phyloP scores from a whole-genome alignment of 805 yeast genomes.

The Candida koratica region DNA sequence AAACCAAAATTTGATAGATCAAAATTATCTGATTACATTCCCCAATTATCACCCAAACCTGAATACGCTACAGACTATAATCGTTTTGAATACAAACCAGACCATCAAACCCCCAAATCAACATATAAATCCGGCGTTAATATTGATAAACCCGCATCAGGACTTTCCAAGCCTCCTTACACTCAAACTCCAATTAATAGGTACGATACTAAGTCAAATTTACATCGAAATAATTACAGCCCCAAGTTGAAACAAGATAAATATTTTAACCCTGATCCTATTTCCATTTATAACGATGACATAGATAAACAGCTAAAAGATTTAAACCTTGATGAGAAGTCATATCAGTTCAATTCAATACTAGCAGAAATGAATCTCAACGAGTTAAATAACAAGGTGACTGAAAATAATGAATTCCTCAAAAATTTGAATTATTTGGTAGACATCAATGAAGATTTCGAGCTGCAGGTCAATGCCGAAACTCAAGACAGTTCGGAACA shows the following conservation, averaged over 20 bases:
- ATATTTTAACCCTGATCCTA: conserved; percentile 1
- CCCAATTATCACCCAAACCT: too few species aligned
- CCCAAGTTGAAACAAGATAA: conserved; percentile 1
- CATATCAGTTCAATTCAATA: conserved; percentile 4
- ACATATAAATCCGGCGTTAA: too few species aligned
- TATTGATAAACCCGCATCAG: too few species aligned
- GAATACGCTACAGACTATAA: too few species aligned
- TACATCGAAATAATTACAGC: too few species aligned
- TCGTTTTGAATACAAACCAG: too few species aligned
- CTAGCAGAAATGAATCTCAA: conserved; percentile 8
- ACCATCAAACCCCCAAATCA: too few species aligned
- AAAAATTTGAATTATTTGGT: conserved; percentile 20
- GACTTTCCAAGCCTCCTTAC: too few species aligned
- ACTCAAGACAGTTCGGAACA: background rate
- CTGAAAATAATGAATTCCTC: conserved; percentile 16
- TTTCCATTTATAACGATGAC: conserved; percentile 5
- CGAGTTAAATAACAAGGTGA: conserved; percentile 11
- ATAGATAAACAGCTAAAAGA: conserved; percentile 6
- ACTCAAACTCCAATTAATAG: too few species aligned
- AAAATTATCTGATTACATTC: too few species aligned
- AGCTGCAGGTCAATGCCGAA: background rate
- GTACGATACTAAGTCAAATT: too few species aligned
- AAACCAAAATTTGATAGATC: too few species aligned
- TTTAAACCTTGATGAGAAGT: conserved; percentile 12
- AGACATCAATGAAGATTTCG: conserved; percentile 16